These are phyloP conservation scores for Scalesia atractyloides DNA, from an alignment of 129 eudicot species.

Conservation along the genomic window DNA sequence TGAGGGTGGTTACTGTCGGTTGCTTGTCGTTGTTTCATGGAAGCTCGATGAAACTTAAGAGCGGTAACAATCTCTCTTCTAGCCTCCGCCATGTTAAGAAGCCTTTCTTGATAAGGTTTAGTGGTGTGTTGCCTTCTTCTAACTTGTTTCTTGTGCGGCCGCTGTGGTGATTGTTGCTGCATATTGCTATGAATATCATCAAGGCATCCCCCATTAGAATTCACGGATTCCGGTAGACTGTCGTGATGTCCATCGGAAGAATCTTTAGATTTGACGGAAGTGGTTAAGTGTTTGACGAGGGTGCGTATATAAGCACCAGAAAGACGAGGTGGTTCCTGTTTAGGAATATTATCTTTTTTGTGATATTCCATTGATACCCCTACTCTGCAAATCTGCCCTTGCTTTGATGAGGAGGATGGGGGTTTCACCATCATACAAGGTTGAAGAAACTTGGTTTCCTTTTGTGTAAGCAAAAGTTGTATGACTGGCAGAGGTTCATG, in stretches of 20 bases:
- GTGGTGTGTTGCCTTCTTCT: slow-evolving; percentile 74
- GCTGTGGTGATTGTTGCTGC: slow-evolving; percentile 38
- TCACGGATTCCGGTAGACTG: slow-evolving; percentile 7
- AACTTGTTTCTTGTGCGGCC: slow-evolving; percentile 56
- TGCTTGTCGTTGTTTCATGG: slow-evolving; percentile 66
- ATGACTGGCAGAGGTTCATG: slow-evolving; percentile 48
- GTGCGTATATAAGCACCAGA: slow-evolving; percentile 80
- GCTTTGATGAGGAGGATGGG: slow-evolving; percentile 41
- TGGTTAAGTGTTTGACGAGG: slow-evolving; percentile 67
- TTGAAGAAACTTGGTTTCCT: slow-evolving; percentile 36
- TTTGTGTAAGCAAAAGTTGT: slow-evolving; percentile 43
- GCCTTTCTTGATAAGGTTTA: slow-evolving; percentile 77
- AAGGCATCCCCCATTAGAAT: slow-evolving; percentile 5
- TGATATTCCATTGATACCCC: slow-evolving; percentile 41
- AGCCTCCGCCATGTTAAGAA: slow-evolving; percentile 86
- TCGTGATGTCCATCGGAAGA: slow-evolving; percentile 15
- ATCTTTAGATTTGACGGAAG: slow-evolving; percentile 60
- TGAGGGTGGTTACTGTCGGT: slow-evolving; percentile 34
- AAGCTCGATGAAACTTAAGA: slow-evolving; percentile 80
- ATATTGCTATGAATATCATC: slow-evolving; percentile 20
- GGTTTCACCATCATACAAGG: slow-evolving; percentile 50
- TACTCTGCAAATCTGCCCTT: slow-evolving; percentile 26
- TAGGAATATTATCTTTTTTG: slow-evolving; percentile 32
- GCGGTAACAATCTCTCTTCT: slow-evolving; percentile 84
- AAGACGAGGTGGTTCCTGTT: slow-evolving; percentile 60